These are phyloP conservation scores for Picea sitchensis DNA, from an alignment of 75 land plant species.

Conservation along the genomic window DNA sequence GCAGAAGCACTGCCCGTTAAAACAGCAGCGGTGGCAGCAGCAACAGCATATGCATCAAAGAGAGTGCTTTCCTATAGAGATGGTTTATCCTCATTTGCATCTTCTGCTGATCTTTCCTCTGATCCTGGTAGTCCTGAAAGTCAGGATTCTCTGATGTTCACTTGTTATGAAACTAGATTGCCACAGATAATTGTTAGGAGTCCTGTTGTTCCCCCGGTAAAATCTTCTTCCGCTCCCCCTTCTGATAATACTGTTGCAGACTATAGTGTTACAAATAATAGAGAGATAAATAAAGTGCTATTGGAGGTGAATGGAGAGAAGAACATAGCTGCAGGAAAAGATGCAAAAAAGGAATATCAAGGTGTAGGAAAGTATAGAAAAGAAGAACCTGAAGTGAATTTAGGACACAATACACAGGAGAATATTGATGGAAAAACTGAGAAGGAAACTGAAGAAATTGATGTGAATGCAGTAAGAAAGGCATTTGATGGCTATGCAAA, in stretches of 20 bases:
- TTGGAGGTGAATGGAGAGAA: not conserved
- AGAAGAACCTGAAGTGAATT: not conserved
- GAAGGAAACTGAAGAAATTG: not conserved
- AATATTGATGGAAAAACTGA: not conserved
- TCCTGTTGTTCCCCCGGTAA: not conserved
- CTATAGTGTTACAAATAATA: not conserved
- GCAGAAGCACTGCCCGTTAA: slow-evolving; percentile 5
- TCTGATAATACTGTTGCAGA: not conserved
- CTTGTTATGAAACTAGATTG: slow-evolving; percentile 1
- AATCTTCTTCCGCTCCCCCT: not conserved
- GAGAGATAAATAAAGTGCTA: not conserved
- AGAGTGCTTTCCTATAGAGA: not conserved
- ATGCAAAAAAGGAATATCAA: not conserved
- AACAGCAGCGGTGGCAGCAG: not conserved
- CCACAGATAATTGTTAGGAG: not conserved
- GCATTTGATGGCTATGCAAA: not conserved
- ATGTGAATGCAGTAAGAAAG: not conserved
- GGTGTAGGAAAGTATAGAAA: not conserved
- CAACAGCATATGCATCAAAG: not conserved
- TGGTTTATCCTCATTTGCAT: not conserved
- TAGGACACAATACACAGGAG: not conserved
- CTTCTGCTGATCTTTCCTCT: not conserved
- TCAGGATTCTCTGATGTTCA: not conserved
- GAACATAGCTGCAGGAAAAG: not conserved
- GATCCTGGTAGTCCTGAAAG: not conserved